Evolutionary conservation across 148 eudicot species (phyloP).

Genomic region (Spergularia marina): DNA sequence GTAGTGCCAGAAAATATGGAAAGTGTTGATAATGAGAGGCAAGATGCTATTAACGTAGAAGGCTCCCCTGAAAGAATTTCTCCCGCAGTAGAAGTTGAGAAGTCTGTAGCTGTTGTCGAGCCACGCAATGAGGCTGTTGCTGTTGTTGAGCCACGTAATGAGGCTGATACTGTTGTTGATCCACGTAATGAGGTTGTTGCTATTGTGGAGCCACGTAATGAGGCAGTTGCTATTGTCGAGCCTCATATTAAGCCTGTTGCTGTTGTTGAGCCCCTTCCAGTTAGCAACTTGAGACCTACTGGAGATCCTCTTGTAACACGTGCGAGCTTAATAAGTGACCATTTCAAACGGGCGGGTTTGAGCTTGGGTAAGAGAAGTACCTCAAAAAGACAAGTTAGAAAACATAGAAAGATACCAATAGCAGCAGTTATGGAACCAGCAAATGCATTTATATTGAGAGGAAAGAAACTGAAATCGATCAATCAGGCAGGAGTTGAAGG

Average conservation of each 20-base stretch:
- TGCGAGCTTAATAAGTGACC: slow-evolving; percentile 14
- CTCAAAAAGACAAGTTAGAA: slow-evolving; percentile 15
- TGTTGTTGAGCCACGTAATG: slow-evolving; percentile 12
- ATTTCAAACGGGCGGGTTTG: slow-evolving; percentile 22
- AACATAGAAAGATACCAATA: slow-evolving; percentile 15
- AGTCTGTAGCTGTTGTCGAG: slow-evolving; percentile 6
- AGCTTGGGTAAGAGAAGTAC: slow-evolving; percentile 17
- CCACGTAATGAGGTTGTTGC: slow-evolving; percentile 2
- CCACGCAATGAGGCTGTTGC: slow-evolving; percentile 1
- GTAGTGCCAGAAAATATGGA: slow-evolving; percentile 10
- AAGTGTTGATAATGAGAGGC: background rate
- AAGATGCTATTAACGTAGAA: slow-evolving; percentile 20
- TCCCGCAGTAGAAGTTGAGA: slow-evolving; percentile 24
- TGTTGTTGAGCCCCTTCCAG: slow-evolving; percentile 20
- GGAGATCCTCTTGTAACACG: slow-evolving; percentile 4
- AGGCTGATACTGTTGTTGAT: slow-evolving; percentile 20
- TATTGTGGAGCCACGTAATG: background rate
- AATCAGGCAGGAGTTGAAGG: slow-evolving; percentile 25
- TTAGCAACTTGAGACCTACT: slow-evolving; percentile 13
- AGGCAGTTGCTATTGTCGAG: slow-evolving; percentile 5
- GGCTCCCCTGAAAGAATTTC: slow-evolving; percentile 21
- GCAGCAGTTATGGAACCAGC: slow-evolving; percentile 30
- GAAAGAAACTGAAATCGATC: slow-evolving; percentile 25
- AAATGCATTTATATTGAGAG: slow-evolving; percentile 12
- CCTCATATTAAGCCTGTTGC: slow-evolving; percentile 5